Conservation (phyloP, 495 filamentous ascomycete genomes). For the Paragyromitra xinjiangensis region DNA sequence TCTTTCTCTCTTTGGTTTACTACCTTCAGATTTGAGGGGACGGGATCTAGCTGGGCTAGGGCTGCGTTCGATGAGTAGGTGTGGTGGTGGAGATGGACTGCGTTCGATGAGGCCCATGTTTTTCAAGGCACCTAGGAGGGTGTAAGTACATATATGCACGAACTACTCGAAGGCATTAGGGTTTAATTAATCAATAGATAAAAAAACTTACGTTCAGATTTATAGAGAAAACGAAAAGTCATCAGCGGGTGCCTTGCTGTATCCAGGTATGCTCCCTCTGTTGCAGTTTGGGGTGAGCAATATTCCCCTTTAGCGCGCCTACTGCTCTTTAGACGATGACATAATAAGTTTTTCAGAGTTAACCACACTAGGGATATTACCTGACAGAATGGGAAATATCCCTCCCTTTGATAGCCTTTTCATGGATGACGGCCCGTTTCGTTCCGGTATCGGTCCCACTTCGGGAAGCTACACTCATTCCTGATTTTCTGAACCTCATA, state of each 20-base stretch:
- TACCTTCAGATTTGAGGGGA: conserved; percentile 12
- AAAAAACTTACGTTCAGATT: conserved; percentile 33
- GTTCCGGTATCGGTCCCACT: conserved; percentile 10
- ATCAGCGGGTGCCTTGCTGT: not conserved
- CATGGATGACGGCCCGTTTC: conserved; percentile 23
- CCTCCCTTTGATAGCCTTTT: conserved; percentile 32
- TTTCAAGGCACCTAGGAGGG: conserved; percentile 28
- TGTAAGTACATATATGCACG: not conserved
- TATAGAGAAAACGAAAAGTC: conserved; percentile 35
- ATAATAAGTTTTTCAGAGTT: not conserved
- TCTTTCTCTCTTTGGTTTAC: conserved; percentile 15
- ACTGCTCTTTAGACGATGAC: conserved; percentile 15
- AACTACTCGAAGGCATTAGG: not conserved
- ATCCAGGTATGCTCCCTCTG: conserved; percentile 13
- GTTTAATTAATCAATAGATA: not conserved
- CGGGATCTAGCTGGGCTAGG: not conserved
- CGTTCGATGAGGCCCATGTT: conserved; percentile 40
- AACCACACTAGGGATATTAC: conserved; percentile 8
- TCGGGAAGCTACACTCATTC: not conserved
- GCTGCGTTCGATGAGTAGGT: not conserved
- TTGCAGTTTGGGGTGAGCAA: not conserved
- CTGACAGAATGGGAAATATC: conserved; percentile 40
- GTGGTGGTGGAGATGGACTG: conserved; percentile 26
- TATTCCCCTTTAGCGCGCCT: conserved; percentile 40
- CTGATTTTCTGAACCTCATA: conserved; percentile 2